Percentiles rank a stretch among this genome's conserved stretches.
Conservation (phyloP, 2,329 filamentous ascomycete genomes). For the Stagonosporopsis chrysanthemi region DNA sequence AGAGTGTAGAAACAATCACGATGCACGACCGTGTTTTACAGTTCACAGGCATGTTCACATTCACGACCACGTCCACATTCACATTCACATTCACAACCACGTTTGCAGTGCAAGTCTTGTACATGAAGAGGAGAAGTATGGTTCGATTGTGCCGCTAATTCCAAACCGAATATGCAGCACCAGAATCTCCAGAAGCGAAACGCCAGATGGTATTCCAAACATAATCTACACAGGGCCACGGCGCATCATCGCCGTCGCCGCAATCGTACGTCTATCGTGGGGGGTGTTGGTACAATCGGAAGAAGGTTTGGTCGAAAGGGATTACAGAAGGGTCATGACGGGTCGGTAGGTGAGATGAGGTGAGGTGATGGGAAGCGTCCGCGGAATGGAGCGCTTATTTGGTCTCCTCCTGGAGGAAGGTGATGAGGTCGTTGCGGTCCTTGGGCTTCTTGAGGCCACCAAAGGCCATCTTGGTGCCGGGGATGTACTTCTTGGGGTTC, state of each 20-base stretch:
- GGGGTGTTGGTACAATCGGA: slow-evolving; percentile 49
- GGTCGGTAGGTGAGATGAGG: slow-evolving; percentile 27
- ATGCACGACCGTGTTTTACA: no score
- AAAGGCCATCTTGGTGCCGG: slow-evolving; percentile 99
- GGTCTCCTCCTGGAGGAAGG: slow-evolving; percentile 75
- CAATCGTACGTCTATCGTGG: slow-evolving; percentile 52
- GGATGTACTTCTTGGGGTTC: slow-evolving; percentile 99
- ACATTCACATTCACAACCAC: neutral
- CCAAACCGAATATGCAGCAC: slow-evolving; percentile 47
- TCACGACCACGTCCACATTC: neutral
- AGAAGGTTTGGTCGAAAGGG: slow-evolving; percentile 33
- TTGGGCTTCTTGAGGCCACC: slow-evolving; percentile 99
- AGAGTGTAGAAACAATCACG: no score
- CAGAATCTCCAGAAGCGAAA: slow-evolving; percentile 35
- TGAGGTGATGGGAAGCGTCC: slow-evolving; percentile 16
- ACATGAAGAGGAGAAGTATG: slow-evolving; percentile 44
- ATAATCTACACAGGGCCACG: slow-evolving; percentile 46
- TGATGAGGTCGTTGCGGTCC: slow-evolving; percentile 99
- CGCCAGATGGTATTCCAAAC: slow-evolving; percentile 45
- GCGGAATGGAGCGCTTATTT: slow-evolving; percentile 62
- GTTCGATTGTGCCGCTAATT: slow-evolving; percentile 47
- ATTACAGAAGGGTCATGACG: slow-evolving; percentile 40
- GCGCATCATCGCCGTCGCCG: slow-evolving; percentile 35
- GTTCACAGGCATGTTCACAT: no score
- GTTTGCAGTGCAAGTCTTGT: neutral